phyloP scores from a whole-genome alignment of 1,284 basidiomycete species.

The Coriolopsis trogii region DNA sequence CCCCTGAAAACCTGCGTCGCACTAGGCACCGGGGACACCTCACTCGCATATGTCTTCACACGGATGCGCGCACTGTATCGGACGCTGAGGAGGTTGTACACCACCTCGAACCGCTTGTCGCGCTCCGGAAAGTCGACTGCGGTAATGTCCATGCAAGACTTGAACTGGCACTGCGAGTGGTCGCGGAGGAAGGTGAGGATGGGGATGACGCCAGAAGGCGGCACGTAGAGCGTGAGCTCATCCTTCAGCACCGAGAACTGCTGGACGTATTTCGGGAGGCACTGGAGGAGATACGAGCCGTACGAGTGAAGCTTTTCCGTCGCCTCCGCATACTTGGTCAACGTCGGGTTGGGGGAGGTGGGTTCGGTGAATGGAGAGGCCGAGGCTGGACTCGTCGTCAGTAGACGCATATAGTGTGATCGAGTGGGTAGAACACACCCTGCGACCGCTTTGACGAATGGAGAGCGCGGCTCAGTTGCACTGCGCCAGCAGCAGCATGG shows the following conservation, averaged over 20 bases:
- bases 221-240: constrained; percentile 90
- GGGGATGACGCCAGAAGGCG: constrained; percentile 83
- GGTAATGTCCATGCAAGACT: constrained; percentile 90
- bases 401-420: not conserved
- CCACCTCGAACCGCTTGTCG: constrained; percentile 95
- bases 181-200: constrained; percentile 94
- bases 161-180: constrained; percentile 96
- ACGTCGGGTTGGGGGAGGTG: constrained; percentile 83
- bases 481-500: constrained; percentile 27
- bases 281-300: constrained; percentile 89
- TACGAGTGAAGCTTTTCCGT: constrained; percentile 84
- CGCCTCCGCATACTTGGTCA: constrained; percentile 68
- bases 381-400: constrained; percentile 48
- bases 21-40: constrained; percentile 94
- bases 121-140: constrained; percentile 96
- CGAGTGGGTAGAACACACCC: constrained; percentile 41
- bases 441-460: constrained; percentile 48
- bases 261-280: constrained; percentile 93
- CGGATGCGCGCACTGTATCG: constrained; percentile 80
- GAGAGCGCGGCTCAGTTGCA: constrained; percentile 37
- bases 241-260: constrained; percentile 99
- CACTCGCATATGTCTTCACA: constrained; percentile 98
- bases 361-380: constrained; percentile 83
- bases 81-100: constrained; percentile 93
- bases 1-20: constrained; percentile 81